phyloP scores from a whole-genome alignment of 2,329 filamentous ascomycete species.

The Beauveria brongniartii region DNA sequence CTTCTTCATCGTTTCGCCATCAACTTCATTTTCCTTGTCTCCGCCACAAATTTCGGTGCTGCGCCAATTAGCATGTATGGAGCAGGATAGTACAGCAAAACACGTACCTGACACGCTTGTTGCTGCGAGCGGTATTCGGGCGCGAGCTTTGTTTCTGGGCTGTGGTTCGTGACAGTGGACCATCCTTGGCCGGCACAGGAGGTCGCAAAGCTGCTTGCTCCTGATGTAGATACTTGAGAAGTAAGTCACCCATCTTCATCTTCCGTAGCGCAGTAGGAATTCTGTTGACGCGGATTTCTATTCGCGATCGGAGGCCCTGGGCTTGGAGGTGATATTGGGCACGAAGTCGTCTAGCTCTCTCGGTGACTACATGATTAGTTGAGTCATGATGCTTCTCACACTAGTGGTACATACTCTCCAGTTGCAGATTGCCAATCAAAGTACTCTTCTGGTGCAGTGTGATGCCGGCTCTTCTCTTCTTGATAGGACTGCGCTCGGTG shows the following conservation, averaged over 20 bases:
- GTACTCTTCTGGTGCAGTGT: constrained; percentile 72
- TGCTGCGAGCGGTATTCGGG: constrained; percentile 21
- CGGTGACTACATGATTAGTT: constrained; percentile 55
- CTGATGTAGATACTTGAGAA: constrained; percentile 43
- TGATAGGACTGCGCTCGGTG: constrained; percentile 49
- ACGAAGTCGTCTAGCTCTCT: constrained; percentile 77
- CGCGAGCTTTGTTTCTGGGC: constrained; percentile 14
- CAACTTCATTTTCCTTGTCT: constrained; percentile 71
- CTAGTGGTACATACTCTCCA: constrained; percentile 59
- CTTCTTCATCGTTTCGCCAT: constrained; percentile 64
- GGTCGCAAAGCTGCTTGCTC: constrained; percentile 31
- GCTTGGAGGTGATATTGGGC: constrained; percentile 86
- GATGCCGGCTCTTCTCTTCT: constrained; percentile 53
- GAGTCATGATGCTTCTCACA: neutral
- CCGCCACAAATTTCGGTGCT: constrained; percentile 54
- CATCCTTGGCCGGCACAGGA: constrained; percentile 44
- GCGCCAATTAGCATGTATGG: constrained; percentile 19
- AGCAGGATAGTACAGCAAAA: constrained; percentile 12
- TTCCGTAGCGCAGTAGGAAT: constrained; percentile 75
- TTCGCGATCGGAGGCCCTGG: constrained; percentile 72
- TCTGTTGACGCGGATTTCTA: constrained; percentile 89
- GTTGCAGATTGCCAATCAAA: constrained; percentile 78
- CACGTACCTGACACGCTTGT: constrained; percentile 46
- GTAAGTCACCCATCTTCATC: constrained; percentile 72
- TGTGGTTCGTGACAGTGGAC: constrained; percentile 20